Percentiles rank a stretch among this genome's conserved stretches.
Evolutionary conservation across 805 yeast genomes (phyloP).

Genomic region (Metschnikowia dekortorum): DNA sequence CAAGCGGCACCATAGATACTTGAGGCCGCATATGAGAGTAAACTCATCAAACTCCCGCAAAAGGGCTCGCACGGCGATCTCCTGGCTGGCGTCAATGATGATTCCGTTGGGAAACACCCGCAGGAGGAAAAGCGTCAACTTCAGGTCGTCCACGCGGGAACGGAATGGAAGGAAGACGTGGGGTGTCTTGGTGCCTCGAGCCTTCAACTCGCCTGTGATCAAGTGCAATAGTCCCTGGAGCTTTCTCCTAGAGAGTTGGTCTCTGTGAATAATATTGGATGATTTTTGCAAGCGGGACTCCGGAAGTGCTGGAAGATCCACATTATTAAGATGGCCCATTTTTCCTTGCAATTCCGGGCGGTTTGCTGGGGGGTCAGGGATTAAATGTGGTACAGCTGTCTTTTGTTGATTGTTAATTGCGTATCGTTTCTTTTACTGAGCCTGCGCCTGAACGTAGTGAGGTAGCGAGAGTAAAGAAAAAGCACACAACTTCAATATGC

Average conservation of each 20-base stretch:
- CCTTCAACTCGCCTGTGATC: conserved; percentile 69
- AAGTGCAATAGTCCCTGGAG: conserved; percentile 64
- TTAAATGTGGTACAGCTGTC: not conserved
- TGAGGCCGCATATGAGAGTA: conserved; percentile 68
- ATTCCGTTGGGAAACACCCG: conserved; percentile 57
- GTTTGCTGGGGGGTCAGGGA: not conserved
- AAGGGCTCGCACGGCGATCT: conserved; percentile 38
- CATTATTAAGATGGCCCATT: conserved; percentile 5
- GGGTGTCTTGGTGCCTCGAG: conserved; percentile 58
- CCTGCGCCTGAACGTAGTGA: not conserved
- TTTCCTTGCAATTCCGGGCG: not conserved
- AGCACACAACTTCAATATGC: not conserved
- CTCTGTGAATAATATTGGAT: conserved; percentile 12
- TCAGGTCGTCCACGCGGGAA: conserved; percentile 59
- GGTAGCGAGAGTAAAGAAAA: not conserved
- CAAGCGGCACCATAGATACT: conserved; percentile 82
- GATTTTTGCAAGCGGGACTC: conserved; percentile 8
- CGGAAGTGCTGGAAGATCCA: conserved; percentile 15
- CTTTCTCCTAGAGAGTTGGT: conserved; percentile 57
- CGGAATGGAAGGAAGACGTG: conserved; percentile 73
- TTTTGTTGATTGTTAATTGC: not conserved
- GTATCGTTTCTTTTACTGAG: not conserved
- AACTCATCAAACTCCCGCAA: conserved; percentile 55
- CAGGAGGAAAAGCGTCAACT: conserved; percentile 53
- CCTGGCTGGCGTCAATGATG: conserved; percentile 30